Evolutionary conservation across 2,329 filamentous ascomycete genomes (phyloP).

Genomic region (Reticulascus tulasneorum): DNA sequence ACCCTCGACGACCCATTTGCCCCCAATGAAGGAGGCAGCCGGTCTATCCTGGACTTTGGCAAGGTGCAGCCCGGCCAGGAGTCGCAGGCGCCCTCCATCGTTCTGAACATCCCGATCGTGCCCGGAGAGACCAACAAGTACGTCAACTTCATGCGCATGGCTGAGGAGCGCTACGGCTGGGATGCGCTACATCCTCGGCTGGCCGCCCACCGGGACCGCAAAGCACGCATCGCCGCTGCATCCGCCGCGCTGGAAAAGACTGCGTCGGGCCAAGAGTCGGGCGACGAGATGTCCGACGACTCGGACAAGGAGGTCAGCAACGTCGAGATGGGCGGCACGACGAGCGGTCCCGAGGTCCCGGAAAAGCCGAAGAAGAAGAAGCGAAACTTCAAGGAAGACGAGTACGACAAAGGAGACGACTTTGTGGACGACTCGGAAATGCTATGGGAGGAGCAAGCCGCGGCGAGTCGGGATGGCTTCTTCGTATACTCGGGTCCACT

Average conservation of each 20-base stretch:
- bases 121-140: conserved; percentile 78
- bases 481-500: conserved; percentile 96
- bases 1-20: conserved; percentile 41
- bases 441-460: conserved; percentile 92
- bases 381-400: conserved; percentile 74
- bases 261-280: conserved; percentile 63
- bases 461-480: conserved; percentile 92
- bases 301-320: conserved; percentile 78
- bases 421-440: conserved; percentile 93
- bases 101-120: conserved; percentile 76
- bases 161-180: conserved; percentile 91
- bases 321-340: conserved; percentile 73
- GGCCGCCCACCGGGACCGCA: conserved; percentile 81
- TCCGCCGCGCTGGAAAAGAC: conserved; percentile 79
- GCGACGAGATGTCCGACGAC: conserved; percentile 83
- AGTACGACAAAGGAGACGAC: conserved; percentile 78
- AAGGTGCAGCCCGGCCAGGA: conserved; percentile 57
- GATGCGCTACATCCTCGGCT: conserved; percentile 88
- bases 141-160: conserved; percentile 91
- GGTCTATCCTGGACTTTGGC: conserved; percentile 60
- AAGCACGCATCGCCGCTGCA: conserved; percentile 82
- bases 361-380: conserved; percentile 70
- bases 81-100: conserved; percentile 66
- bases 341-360: conserved; percentile 57
- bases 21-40: conserved; percentile 22